phyloP scores from a whole-genome alignment of 140 eudicot species.

The Anethum foeniculum region DNA sequence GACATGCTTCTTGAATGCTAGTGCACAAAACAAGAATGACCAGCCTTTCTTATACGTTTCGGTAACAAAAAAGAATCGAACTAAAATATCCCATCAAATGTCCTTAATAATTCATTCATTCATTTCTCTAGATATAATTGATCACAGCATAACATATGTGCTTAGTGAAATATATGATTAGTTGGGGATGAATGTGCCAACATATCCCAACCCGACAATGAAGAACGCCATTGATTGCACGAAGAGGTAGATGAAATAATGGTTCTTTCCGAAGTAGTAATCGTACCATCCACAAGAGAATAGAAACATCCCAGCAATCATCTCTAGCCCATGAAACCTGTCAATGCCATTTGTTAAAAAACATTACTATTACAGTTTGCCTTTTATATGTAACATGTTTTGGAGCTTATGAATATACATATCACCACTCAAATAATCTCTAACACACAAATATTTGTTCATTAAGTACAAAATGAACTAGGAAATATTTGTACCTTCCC shows the following conservation, averaged over 20 bases:
- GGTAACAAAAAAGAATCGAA: background rate
- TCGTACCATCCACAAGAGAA: slow-evolving; percentile 79
- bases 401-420: background rate
- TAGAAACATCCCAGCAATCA: slow-evolving; percentile 48
- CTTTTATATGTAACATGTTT: background rate
- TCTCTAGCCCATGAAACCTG: slow-evolving; percentile 65
- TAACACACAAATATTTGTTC: background rate
- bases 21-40: background rate
- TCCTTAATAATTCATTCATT: background rate
- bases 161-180: slow-evolving; percentile 2
- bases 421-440: background rate
- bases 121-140: background rate
- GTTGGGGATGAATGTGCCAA: slow-evolving; percentile 59
- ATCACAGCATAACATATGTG: too few relatives aligned
- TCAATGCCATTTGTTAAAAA: background rate
- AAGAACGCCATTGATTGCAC: slow-evolving; percentile 70
- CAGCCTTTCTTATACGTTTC: background rate
- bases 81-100: background rate
- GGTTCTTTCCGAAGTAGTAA: slow-evolving; percentile 46
- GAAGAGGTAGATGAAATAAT: slow-evolving; percentile 62
- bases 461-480: background rate
- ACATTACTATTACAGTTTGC: background rate
- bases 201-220: slow-evolving; percentile 65
- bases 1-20: background rate
- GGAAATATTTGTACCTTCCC: slow-evolving; percentile 35